Evolutionary conservation across 2,329 filamentous ascomycete genomes (phyloP).

Genomic region (Mariannaea sp.): DNA sequence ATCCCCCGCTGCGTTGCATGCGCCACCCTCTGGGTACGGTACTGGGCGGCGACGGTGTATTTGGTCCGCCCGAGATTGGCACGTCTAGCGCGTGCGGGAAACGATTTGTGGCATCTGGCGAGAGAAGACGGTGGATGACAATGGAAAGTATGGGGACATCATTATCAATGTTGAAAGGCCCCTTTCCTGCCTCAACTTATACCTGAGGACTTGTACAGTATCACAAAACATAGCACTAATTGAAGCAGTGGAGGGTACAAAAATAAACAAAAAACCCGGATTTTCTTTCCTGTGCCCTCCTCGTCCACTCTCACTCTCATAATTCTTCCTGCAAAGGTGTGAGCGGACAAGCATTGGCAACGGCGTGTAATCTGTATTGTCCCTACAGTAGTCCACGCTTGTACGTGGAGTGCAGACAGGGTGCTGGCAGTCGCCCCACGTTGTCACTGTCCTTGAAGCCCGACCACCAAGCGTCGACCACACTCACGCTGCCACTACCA

Average conservation of each 20-base stretch:
- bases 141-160: slow-evolving; percentile 11
- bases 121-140: slow-evolving; percentile 32
- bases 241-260: too few species aligned
- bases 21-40: too few species aligned
- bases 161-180: not conserved
- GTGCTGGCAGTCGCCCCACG: slow-evolving; percentile 20
- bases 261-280: too few species aligned
- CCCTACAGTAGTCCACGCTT: too few species aligned
- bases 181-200: not conserved
- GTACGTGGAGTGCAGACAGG: too few species aligned
- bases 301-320: not conserved
- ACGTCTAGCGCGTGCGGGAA: not conserved
- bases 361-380: too few species aligned
- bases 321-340: not conserved
- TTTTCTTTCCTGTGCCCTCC: not conserved
- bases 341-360: too few species aligned
- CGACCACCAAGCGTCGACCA: slow-evolving; percentile 9
- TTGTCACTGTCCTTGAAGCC: not conserved
- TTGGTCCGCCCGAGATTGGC: slow-evolving; percentile 8
- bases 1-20: not conserved
- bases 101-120: slow-evolving; percentile 22
- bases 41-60: not conserved
- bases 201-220: not conserved
- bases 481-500: too few species aligned
- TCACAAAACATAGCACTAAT: too few species aligned